Percentiles rank a stretch among this genome's conserved stretches.
phyloP scores from a whole-genome alignment of 208 protist genomes.

The Leishmania amazonensis region DNA sequence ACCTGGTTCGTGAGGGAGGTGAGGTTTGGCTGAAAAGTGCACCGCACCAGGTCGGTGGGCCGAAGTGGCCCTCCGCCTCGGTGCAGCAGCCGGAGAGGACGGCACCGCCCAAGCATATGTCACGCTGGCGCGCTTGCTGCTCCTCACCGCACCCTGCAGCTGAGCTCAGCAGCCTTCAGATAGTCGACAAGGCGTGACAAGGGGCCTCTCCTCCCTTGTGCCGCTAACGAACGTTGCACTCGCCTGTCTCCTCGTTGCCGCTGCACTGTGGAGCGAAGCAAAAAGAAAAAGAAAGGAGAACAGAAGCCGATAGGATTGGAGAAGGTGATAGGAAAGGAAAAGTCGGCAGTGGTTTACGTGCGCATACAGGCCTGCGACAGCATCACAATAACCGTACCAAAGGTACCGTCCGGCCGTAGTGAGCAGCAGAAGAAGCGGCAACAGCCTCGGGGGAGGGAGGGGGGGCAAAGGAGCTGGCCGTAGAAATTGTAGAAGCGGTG shows the following conservation, averaged over 20 bases:
- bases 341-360: neutral
- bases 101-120: neutral
- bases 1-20: constrained; percentile 84
- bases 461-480: neutral
- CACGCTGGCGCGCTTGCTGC: neutral
- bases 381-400: neutral
- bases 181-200: neutral
- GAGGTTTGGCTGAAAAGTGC: constrained; percentile 72
- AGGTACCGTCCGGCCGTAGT: neutral
- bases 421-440: neutral
- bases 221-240: neutral
- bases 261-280: neutral
- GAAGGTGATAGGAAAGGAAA: neutral
- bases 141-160: neutral
- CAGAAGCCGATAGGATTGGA: neutral
- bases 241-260: neutral
- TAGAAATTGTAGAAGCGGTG: neutral
- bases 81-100: neutral
- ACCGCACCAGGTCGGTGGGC: constrained; percentile 21
- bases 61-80: constrained; percentile 16
- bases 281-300: neutral
- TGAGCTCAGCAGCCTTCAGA: neutral
- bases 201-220: neutral
- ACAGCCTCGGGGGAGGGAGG: neutral
- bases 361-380: neutral